Base-by-base conservation (phyloP, 805 yeast species). In the Ogataea wickerhamii region DNA sequence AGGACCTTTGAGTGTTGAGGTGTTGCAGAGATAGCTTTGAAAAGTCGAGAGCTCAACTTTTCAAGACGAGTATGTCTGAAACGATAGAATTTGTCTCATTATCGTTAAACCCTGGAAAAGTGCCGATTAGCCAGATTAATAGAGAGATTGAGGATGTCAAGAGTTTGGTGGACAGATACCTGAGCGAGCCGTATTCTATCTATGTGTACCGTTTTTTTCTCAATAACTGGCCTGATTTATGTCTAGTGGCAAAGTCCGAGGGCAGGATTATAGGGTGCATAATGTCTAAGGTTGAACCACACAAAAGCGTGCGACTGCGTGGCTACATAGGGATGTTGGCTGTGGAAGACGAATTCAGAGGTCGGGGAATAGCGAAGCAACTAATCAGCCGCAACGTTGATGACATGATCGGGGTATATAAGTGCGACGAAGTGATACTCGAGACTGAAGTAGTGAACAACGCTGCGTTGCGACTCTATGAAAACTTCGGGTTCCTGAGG, bases 241-340 rank as follows among this genome's bases (percentile, higher is more conserved):
- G 95, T 43, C 73, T 74, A 37, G 54, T 85, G 26, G 91, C 83
- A 7, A 72, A 71, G 41, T 71, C 67, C 33, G 48, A 46, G 2
- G 54, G 43, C 5, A 45, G 43, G 21, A 70, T 82, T 2, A 68
- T 89, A n/a, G 98, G 97, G 3, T 86, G 83, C 26, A 80, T 91
- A 6, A 85, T 93, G 5, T 80, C 94, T 36, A 87, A 88, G 52
- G 76, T 80, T 10, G 95, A 85, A 46, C 67, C 74, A 1, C 97
- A 91, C 61, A 71, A 91, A 42, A 70, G 73, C 17, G 80, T 76
- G 8, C 69, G 96, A 43, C 56, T 70, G 49, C 71, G 98, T 43
- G 98, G 98, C 0, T 93, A 93, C 55, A 89, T 93, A 20, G 98
- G 97, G 2, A 93, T 93, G 98, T 65, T 93, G 38, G 96, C 94